Evolutionary conservation across 169 alveolate species (phyloP).

Genomic region (Plasmodium adleri): DNA sequence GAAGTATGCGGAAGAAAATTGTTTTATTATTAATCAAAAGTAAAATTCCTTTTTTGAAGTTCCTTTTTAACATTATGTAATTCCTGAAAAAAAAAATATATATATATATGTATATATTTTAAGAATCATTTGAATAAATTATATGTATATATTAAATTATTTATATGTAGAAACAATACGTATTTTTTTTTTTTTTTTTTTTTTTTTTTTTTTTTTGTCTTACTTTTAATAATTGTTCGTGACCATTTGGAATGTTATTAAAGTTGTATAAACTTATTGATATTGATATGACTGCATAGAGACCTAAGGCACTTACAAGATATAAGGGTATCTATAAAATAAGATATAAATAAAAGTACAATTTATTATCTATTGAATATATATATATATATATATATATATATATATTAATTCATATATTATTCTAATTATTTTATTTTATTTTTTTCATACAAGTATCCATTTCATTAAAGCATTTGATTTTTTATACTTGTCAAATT

Average conservation of each 20-base stretch:
- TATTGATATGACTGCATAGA: constrained; percentile 41
- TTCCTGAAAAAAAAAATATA: constrained; percentile 36
- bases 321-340: constrained; percentile 62
- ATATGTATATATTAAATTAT: too few species aligned
- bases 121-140: too few species aligned
- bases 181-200: background rate
- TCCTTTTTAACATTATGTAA: constrained; percentile 37
- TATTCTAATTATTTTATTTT: constrained; percentile 3
- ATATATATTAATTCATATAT: background rate
- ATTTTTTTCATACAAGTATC: constrained; percentile 46
- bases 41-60: constrained; percentile 50
- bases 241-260: constrained; percentile 65
- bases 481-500: constrained; percentile 64
- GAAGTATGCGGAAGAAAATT: too few species aligned
- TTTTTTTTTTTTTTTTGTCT: constrained; percentile 8
- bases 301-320: constrained; percentile 16
- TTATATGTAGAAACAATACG: too few species aligned
- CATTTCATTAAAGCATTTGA: constrained; percentile 50
- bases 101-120: background rate
- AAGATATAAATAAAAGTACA: constrained; percentile 18
- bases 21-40: constrained; percentile 15
- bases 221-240: constrained; percentile 43
- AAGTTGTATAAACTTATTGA: constrained; percentile 57
- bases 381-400: constrained; percentile 6
- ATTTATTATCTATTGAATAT: background rate